Evolutionary conservation across 2,329 filamentous ascomycete species (phyloP).

Genomic region (Clathrospora elynae): DNA sequence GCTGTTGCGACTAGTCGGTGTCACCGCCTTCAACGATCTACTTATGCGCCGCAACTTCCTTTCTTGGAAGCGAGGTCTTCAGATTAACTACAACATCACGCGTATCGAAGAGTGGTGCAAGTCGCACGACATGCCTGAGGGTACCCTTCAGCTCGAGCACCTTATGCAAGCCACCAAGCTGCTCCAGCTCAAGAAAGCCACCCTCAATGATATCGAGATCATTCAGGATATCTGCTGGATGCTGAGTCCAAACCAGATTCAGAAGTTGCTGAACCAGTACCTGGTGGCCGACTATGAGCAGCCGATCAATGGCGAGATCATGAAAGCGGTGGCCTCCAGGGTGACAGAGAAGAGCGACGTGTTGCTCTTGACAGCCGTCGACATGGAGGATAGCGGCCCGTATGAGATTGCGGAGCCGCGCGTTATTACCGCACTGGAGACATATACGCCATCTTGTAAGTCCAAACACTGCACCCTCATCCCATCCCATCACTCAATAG

Average conservation of each 20-base stretch:
- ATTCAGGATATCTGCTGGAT: slow-evolving; percentile 99
- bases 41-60: slow-evolving; percentile 98
- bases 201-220: slow-evolving; percentile 98
- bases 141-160: slow-evolving; percentile 95
- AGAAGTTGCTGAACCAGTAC: slow-evolving; percentile 98
- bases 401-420: slow-evolving; percentile 98
- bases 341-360: slow-evolving; percentile 99
- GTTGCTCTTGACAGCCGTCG: slow-evolving; percentile 87
- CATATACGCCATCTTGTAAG: slow-evolving; percentile 96
- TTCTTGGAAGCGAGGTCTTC: slow-evolving; percentile 97
- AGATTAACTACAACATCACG: slow-evolving; percentile 99
- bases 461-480: too few relatives aligned
- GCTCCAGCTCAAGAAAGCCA: slow-evolving; percentile 97
- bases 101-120: slow-evolving; percentile 99
- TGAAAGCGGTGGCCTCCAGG: slow-evolving; percentile 97
- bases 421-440: slow-evolving; percentile 94
- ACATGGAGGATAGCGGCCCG: slow-evolving; percentile 98
- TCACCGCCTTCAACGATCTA: slow-evolving; percentile 97
- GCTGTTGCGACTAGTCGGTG: slow-evolving; percentile 87
- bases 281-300: slow-evolving; percentile 98
- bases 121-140: slow-evolving; percentile 99
- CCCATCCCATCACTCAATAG: neutral
- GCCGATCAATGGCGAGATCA: slow-evolving; percentile 98
- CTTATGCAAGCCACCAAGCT: slow-evolving; percentile 99
- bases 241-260: slow-evolving; percentile 98